phyloP scores from a whole-genome alignment of 2,329 filamentous ascomycete species.

The Penicillium sumatraense region DNA sequence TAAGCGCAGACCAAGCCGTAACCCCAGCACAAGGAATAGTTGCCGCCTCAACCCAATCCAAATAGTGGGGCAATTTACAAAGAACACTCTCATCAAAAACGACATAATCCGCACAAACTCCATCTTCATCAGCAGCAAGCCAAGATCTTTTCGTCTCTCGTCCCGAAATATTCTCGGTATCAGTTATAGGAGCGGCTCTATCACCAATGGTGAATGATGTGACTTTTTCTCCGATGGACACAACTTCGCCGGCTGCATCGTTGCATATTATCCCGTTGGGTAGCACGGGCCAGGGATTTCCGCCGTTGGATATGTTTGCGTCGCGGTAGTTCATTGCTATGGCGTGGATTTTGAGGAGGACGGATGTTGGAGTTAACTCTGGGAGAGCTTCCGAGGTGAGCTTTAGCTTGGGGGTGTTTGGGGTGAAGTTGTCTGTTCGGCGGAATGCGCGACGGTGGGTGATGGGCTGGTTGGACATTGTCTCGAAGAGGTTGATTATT shows the following conservation, averaged over 20 bases:
- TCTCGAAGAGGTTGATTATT: not conserved
- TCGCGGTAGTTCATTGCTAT: constrained; percentile 31
- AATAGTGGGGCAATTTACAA: constrained; percentile 41
- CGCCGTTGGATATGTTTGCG: constrained; percentile 32
- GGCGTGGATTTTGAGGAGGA: constrained; percentile 28
- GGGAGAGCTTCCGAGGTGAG: constrained; percentile 40
- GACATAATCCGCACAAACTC: constrained; percentile 48
- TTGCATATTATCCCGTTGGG: constrained; percentile 40
- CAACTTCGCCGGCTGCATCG: constrained; percentile 50
- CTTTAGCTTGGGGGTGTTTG: constrained; percentile 38
- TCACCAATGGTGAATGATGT: constrained; percentile 39
- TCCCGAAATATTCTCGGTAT: constrained; percentile 47
- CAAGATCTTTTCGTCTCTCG: constrained; percentile 44
- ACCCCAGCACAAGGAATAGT: constrained; percentile 51
- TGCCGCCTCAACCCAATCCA: constrained; percentile 42
- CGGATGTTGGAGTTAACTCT: constrained; percentile 34
- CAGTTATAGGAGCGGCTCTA: constrained; percentile 44
- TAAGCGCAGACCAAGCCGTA: constrained; percentile 53
- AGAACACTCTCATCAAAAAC: constrained; percentile 47
- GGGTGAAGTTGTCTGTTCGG: constrained; percentile 39
- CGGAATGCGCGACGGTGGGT: constrained; percentile 33
- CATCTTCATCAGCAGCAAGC: constrained; percentile 52
- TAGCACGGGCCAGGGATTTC: constrained; percentile 47
- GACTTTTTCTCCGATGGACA: constrained; percentile 44
- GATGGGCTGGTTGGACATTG: not conserved